Percentiles rank a stretch among this genome's conserved stretches.
Conservation (phyloP, 164 flowering plant genomes). For the Vitis rotundifolia region DNA sequence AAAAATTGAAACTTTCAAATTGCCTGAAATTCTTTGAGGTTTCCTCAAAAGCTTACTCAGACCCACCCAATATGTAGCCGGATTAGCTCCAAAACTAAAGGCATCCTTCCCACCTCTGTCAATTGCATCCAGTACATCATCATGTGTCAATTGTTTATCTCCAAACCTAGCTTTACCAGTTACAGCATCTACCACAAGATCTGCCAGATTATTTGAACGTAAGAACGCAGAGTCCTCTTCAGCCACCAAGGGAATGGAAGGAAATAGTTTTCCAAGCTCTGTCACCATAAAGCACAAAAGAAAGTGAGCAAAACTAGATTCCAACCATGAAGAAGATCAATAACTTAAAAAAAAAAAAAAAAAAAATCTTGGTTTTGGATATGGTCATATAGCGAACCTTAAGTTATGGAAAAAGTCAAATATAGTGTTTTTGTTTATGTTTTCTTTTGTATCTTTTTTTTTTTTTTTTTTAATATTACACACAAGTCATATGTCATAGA, state of each 20-base stretch:
- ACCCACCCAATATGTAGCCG: conserved; percentile 91
- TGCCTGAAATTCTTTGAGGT: conserved; percentile 1
- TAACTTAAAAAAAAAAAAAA: too few species aligned
- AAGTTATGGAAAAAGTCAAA: too few species aligned
- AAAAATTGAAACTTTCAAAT: neutral
- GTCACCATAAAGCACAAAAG: conserved; percentile 20
- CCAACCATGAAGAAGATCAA: neutral
- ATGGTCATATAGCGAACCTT: too few species aligned
- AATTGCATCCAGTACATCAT: conserved; percentile 73
- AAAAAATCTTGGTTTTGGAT: too few species aligned
- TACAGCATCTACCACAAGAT: conserved; percentile 57
- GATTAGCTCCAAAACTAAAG: conserved; percentile 51
- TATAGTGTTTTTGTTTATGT: too few species aligned
- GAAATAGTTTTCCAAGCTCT: conserved; percentile 75
- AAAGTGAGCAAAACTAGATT: neutral
- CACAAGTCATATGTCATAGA: too few species aligned
- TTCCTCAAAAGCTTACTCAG: neutral
- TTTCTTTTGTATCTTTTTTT: too few species aligned
- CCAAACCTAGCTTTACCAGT: conserved; percentile 38
- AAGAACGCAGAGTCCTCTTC: conserved; percentile 87
- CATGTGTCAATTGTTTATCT: conserved; percentile 34
- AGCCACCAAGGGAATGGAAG: conserved; percentile 88
- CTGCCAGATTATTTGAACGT: conserved; percentile 55
- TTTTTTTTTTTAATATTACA: too few species aligned
- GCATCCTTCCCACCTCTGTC: conserved; percentile 86